These are phyloP conservation scores for Pezizomycotina sp. DNA, from an alignment of 2,329 filamentous ascomycete genomes.

Conservation along the genomic window DNA sequence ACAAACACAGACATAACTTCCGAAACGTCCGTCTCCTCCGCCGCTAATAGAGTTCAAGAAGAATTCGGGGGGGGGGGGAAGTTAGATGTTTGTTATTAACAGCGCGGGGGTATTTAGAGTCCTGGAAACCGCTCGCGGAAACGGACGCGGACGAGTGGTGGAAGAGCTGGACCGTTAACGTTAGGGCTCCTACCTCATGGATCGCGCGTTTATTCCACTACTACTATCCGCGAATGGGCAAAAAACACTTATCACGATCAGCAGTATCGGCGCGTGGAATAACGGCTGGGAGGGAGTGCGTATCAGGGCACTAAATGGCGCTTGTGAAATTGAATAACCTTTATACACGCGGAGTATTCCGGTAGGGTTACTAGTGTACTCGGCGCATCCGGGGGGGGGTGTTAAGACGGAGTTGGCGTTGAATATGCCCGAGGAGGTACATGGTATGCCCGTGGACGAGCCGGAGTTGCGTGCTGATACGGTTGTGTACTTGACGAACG, in stretches of 20 bases:
- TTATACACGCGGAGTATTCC: constrained; percentile 32
- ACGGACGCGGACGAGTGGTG: constrained; percentile 28
- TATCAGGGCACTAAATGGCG: constrained; percentile 37
- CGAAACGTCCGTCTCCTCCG: constrained; percentile 27
- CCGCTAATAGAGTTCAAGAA: constrained; percentile 23
- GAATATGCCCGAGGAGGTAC: constrained; percentile 27
- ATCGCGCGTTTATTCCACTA: constrained; percentile 26
- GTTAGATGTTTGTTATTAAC: constrained; percentile 33
- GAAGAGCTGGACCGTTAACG: constrained; percentile 35
- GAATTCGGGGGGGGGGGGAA: constrained; percentile 28
- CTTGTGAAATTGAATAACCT: constrained; percentile 33
- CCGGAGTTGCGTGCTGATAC: constrained; percentile 13
- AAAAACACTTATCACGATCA: constrained; percentile 29
- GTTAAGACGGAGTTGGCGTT: constrained; percentile 32
- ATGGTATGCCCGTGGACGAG: constrained; percentile 8
- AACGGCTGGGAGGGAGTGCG: constrained; percentile 29
- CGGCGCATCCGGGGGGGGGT: constrained; percentile 35
- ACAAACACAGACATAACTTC: constrained; percentile 30
- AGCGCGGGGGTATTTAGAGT: constrained; percentile 34
- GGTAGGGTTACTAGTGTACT: constrained; percentile 31
- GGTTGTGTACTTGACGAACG: constrained; percentile 14
- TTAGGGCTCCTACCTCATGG: constrained; percentile 34
- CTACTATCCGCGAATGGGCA: constrained; percentile 2
- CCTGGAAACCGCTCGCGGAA: constrained; percentile 22
- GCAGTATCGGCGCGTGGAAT: constrained; percentile 30